A percentile compares a stretch with the other conserved stretches of the same genome.
Conservation (phyloP, 305 asterid genomes). For the Coffea humblotiana region DNA sequence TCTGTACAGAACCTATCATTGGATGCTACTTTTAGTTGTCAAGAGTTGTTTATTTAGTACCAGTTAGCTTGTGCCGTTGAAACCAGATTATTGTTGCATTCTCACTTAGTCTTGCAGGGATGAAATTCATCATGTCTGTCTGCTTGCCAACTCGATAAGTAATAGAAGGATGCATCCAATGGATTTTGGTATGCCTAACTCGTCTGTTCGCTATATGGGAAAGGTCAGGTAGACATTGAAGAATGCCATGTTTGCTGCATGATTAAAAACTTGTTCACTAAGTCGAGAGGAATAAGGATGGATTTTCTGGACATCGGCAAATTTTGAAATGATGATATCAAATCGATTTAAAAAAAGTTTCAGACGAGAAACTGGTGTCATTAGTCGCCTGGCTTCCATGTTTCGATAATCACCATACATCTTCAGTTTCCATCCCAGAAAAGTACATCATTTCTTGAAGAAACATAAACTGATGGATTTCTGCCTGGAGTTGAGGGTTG, state of each 20-base stretch:
- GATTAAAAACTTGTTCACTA: neutral
- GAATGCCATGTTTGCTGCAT: neutral
- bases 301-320: too few relatives aligned
- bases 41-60: neutral
- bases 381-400: neutral
- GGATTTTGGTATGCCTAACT: neutral
- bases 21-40: neutral
- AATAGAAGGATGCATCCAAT: neutral
- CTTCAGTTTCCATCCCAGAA: neutral
- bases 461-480: neutral
- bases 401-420: neutral
- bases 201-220: neutral
- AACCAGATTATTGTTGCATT: neutral
- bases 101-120: neutral
- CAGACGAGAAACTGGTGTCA: neutral
- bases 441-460: neutral
- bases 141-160: neutral
- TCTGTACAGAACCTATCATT: constrained; percentile 24
- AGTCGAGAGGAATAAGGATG: neutral
- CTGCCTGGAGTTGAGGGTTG: neutral
- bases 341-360: neutral
- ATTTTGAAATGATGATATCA: neutral
- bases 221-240: neutral
- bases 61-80: neutral
- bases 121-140: neutral